These are phyloP conservation scores for Aspergillus tanneri DNA, from an alignment of 2,329 filamentous ascomycete species.

Conservation along the genomic window DNA sequence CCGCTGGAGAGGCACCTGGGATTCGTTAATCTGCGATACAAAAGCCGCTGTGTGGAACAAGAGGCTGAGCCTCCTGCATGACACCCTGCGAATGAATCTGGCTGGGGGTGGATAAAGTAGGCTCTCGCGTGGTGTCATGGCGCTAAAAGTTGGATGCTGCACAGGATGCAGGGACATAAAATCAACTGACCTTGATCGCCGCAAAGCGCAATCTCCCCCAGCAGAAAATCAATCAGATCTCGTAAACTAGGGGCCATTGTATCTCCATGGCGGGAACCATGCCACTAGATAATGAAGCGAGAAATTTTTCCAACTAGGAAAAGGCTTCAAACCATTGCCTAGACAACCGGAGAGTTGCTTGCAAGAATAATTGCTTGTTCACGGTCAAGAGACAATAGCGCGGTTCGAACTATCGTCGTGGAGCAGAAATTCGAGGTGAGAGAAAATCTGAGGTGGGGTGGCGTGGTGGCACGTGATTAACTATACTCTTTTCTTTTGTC, in stretches of 20 bases:
- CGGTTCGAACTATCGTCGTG: slow-evolving; percentile 34
- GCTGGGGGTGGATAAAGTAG: not conserved
- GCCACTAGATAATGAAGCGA: not conserved
- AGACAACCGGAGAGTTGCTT: not conserved
- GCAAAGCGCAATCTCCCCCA: slow-evolving; percentile 59
- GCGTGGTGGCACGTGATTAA: slow-evolving; percentile 2
- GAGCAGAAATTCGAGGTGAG: slow-evolving; percentile 12
- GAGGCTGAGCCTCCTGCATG: too few relatives aligned
- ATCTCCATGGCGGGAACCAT: slow-evolving; percentile 15
- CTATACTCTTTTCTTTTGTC: not conserved
- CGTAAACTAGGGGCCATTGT: slow-evolving; percentile 54
- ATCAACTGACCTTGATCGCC: slow-evolving; percentile 54
- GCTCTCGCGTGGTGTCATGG: not conserved
- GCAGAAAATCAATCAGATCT: slow-evolving; percentile 57
- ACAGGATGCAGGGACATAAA: slow-evolving; percentile 3
- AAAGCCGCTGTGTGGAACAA: not conserved
- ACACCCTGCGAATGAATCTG: slow-evolving; percentile 48
- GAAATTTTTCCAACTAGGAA: slow-evolving; percentile 7
- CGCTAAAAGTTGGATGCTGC: slow-evolving; percentile 9
- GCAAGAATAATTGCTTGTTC: slow-evolving; percentile 12
- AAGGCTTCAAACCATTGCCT: slow-evolving; percentile 8
- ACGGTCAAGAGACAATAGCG: slow-evolving; percentile 16
- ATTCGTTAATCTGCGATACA: slow-evolving; percentile 20
- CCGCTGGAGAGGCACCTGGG: slow-evolving; percentile 36
- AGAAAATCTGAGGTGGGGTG: slow-evolving; percentile 2